phyloP scores from a whole-genome alignment of 139 green algal genomes.

The Closterium sp. region DNA sequence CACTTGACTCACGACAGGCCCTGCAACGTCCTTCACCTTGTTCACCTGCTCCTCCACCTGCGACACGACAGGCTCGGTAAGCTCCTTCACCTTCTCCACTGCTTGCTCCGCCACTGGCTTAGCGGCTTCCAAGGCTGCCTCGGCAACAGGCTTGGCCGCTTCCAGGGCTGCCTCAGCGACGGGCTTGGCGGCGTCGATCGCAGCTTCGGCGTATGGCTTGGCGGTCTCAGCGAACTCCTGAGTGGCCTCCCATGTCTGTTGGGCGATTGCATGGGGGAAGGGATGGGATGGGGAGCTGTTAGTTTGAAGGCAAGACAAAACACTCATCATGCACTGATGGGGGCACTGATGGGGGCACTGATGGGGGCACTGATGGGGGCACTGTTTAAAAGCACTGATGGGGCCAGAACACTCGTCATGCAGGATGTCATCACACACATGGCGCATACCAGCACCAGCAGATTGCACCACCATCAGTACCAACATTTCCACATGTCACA shows the following conservation, averaged over 20 bases:
- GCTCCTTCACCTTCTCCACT: not conserved
- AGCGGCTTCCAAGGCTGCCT: not conserved
- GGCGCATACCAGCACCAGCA: too few species aligned
- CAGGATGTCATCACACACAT: too few species aligned
- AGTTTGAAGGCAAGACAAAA: too few species aligned
- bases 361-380: too few species aligned
- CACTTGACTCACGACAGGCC: not conserved
- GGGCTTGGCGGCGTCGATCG: not conserved
- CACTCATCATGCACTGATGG: too few species aligned
- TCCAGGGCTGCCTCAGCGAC: not conserved
- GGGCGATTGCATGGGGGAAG: not conserved
- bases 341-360: too few species aligned
- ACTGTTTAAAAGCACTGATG: too few species aligned
- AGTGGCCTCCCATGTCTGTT: not conserved
- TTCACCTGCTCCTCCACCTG: not conserved
- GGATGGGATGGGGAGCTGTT: not conserved
- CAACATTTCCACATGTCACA: too few species aligned
- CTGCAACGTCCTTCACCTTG: not conserved
- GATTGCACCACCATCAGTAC: too few species aligned
- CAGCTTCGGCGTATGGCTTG: not conserved
- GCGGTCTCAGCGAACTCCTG: not conserved
- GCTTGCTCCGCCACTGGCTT: not conserved
- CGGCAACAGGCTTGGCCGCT: not conserved
- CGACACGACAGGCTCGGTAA: not conserved
- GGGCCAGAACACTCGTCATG: too few species aligned